Conservation (phyloP, 2,329 filamentous ascomycete species). For the Sclerotinia glacialis region DNA sequence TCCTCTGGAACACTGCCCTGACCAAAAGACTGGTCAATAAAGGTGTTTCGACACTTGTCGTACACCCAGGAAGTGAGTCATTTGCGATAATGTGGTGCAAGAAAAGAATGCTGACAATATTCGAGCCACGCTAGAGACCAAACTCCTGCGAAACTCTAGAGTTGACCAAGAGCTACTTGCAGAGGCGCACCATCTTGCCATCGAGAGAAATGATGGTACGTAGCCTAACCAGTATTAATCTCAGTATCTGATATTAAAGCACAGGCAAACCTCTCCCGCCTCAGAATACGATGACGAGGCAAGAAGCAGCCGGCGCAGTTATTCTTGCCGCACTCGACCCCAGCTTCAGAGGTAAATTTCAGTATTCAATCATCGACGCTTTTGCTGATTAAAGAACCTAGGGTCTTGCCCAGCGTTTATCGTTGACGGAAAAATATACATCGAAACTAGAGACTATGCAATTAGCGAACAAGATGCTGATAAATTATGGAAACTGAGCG, state of each 20-base stretch:
- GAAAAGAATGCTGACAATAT: neutral
- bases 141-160: neutral
- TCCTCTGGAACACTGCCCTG: slow-evolving; percentile 1
- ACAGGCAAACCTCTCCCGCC: neutral
- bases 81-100: neutral
- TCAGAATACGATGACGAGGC: neutral
- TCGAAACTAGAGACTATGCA: neutral
- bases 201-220: neutral
- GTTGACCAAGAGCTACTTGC: neutral
- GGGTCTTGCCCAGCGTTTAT: neutral
- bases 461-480: neutral
- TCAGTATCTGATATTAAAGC: neutral
- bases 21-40: neutral
- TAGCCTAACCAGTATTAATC: neutral
- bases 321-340: neutral
- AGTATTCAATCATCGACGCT: neutral
- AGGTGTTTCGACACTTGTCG: neutral
- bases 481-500: neutral
- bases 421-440: neutral
- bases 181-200: neutral
- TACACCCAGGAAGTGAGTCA: neutral
- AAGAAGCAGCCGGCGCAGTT: neutral
- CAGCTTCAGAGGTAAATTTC: neutral
- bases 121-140: neutral
- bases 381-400: neutral